phyloP scores from a whole-genome alignment of 805 yeast genomes.

The Lipomyces chichibuensis region DNA sequence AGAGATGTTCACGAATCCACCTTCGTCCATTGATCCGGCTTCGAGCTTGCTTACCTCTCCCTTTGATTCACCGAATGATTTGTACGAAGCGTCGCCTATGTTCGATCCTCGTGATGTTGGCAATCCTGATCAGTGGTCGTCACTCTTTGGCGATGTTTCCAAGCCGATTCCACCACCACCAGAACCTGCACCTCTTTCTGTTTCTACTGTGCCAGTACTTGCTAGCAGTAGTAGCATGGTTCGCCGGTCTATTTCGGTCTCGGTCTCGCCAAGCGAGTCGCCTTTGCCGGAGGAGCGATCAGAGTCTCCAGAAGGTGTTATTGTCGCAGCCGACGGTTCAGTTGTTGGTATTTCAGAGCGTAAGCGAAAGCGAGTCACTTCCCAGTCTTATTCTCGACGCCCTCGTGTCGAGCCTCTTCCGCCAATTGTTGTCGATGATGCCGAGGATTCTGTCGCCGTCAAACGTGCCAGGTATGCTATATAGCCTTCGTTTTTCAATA shows the following conservation, averaged over 20 bases:
- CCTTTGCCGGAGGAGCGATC: slow-evolving; percentile 9
- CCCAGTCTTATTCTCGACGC: slow-evolving; percentile 36
- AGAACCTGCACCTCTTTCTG: background rate
- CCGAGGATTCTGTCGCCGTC: slow-evolving; percentile 67
- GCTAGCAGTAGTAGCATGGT: background rate
- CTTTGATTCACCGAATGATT: slow-evolving; percentile 32
- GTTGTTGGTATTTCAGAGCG: slow-evolving; percentile 35
- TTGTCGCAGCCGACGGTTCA: slow-evolving; percentile 30
- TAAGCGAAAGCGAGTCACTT: slow-evolving; percentile 33
- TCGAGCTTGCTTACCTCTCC: slow-evolving; percentile 23
- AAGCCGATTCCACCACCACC: background rate
- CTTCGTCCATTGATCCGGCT: slow-evolving; percentile 16
- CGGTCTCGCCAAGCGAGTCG: slow-evolving; percentile 3
- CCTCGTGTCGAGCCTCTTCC: slow-evolving; percentile 55
- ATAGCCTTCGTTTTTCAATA: no score
- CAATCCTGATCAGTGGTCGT: slow-evolving; percentile 42
- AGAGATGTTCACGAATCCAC: slow-evolving; percentile 13
- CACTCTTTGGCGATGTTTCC: slow-evolving; percentile 42
- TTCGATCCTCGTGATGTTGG: slow-evolving; percentile 41
- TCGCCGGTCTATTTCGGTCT: background rate
- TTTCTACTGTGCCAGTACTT: background rate
- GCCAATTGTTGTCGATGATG: slow-evolving; percentile 60
- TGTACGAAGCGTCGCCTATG: slow-evolving; percentile 42
- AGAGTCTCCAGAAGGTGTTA: slow-evolving; percentile 30
- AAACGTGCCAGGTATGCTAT: slow-evolving; percentile 65